A percentile compares a stretch with the other conserved stretches of the same genome.
phyloP scores from a whole-genome alignment of 176 grass and related monocot genomes.

The Coix lacrymajobi region DNA sequence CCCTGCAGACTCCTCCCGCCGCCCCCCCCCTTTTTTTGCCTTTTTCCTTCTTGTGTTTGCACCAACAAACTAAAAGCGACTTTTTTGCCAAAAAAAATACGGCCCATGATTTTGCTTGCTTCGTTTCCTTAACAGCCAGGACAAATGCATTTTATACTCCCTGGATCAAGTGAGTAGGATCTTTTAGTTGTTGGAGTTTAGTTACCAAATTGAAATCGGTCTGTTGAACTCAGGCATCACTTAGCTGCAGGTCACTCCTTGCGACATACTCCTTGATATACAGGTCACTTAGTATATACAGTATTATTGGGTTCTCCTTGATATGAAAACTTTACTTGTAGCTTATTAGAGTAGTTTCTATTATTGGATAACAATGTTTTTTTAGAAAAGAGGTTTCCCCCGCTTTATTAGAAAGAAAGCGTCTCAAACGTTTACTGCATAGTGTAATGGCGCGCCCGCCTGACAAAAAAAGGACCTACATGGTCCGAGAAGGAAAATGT shows the following conservation, averaged over 20 bases:
- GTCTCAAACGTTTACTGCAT: no score
- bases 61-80: not conserved
- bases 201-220: not conserved
- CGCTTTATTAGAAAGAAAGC: no score
- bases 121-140: conserved; percentile 29
- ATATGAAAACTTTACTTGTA: no score
- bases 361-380: no score
- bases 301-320: no score
- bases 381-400: no score
- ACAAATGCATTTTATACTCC: conserved; percentile 2
- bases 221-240: not conserved
- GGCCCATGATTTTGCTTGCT: not conserved
- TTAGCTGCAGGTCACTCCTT: not conserved
- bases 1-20: not conserved
- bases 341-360: no score
- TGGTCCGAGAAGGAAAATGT: no score
- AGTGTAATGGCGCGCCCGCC: no score
- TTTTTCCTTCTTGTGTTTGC: not conserved
- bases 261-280: not conserved
- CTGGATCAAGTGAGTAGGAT: not conserved
- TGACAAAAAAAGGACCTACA: no score
- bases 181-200: not conserved
- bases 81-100: conserved; percentile 13
- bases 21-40: not conserved
- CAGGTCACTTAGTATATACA: no score